phyloP scores from a whole-genome alignment of 2,329 filamentous ascomycete genomes.

The Leptographium procerum region DNA sequence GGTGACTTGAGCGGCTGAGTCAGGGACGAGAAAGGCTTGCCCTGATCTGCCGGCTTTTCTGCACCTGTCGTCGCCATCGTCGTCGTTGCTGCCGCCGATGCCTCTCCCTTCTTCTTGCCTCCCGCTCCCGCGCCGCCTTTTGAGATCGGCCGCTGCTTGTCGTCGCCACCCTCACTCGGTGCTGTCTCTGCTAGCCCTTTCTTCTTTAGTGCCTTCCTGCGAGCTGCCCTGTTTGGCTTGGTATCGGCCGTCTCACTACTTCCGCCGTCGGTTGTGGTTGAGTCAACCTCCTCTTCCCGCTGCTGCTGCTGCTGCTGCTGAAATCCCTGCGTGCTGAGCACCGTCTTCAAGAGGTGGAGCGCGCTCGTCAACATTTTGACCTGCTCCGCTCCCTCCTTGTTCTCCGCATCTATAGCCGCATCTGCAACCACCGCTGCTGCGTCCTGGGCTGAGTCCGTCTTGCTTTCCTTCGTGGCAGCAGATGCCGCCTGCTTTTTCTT shows the following conservation, averaged over 20 bases:
- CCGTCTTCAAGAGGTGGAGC: constrained; percentile 25
- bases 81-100: neutral
- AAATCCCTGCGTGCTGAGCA: constrained; percentile 21
- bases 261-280: neutral
- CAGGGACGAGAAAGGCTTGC: too few species aligned
- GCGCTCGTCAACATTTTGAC: constrained; percentile 24
- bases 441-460: too few species aligned
- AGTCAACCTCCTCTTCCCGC: neutral
- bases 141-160: neutral
- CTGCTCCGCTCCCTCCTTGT: constrained; percentile 11
- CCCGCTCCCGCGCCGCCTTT: neutral
- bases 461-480: too few species aligned
- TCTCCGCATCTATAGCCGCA: neutral
- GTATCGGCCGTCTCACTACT: neutral
- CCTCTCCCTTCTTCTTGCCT: neutral
- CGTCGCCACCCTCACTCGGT: neutral
- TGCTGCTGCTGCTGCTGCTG: constrained; percentile 9
- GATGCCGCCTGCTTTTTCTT: neutral
- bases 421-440: neutral
- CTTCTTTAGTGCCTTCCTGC: constrained; percentile 3
- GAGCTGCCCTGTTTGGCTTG: neutral
- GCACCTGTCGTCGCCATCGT: neutral
- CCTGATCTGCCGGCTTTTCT: neutral
- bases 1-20: neutral
- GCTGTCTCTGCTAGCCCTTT: neutral